Percentiles rank a stretch among this genome's conserved stretches.
These are phyloP conservation scores for Boletus fagicola DNA, from an alignment of 768 basidiomycete genomes.

Conservation along the genomic window DNA sequence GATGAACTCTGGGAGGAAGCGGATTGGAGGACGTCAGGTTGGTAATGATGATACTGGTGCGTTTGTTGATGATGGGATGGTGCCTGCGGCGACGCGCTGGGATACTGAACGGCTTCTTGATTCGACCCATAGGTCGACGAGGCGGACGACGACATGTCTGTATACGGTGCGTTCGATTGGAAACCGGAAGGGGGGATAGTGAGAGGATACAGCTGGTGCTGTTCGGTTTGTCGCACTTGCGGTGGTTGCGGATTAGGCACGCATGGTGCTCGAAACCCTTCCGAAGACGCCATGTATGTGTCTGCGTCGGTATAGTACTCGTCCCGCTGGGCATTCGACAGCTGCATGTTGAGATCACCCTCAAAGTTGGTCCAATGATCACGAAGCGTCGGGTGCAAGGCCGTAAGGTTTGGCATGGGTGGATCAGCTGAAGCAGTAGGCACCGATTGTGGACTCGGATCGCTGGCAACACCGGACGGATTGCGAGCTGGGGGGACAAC, in stretches of 20 bases:
- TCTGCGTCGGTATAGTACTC: slow-evolving; percentile 26
- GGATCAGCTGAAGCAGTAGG: slow-evolving; percentile 30
- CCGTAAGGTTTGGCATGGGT: slow-evolving; percentile 34
- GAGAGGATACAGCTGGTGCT: slow-evolving; percentile 25
- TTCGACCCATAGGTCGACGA: slow-evolving; percentile 7
- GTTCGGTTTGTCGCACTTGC: slow-evolving; percentile 19
- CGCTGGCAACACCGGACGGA: slow-evolving; percentile 18
- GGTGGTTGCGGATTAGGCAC: not conserved
- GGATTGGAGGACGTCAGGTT: slow-evolving; percentile 10
- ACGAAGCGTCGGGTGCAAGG: slow-evolving; percentile 55
- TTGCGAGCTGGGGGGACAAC: slow-evolving; percentile 16
- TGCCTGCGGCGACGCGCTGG: slow-evolving; percentile 7
- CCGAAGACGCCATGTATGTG: slow-evolving; percentile 10
- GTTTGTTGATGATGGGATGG: not conserved
- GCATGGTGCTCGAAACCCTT: not conserved
- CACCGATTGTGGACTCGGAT: slow-evolving; percentile 32
- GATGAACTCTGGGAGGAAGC: slow-evolving; percentile 22
- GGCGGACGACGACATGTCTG: not conserved
- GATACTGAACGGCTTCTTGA: slow-evolving; percentile 3
- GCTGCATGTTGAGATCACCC: slow-evolving; percentile 49
- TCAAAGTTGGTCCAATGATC: slow-evolving; percentile 58
- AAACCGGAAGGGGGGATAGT: slow-evolving; percentile 21
- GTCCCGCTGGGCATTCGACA: slow-evolving; percentile 37
- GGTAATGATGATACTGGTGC: slow-evolving; percentile 15
- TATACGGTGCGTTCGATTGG: slow-evolving; percentile 7